Evolutionary conservation across 2,329 filamentous ascomycete species (phyloP).

Genomic region (Arthrinium puccinioides): DNA sequence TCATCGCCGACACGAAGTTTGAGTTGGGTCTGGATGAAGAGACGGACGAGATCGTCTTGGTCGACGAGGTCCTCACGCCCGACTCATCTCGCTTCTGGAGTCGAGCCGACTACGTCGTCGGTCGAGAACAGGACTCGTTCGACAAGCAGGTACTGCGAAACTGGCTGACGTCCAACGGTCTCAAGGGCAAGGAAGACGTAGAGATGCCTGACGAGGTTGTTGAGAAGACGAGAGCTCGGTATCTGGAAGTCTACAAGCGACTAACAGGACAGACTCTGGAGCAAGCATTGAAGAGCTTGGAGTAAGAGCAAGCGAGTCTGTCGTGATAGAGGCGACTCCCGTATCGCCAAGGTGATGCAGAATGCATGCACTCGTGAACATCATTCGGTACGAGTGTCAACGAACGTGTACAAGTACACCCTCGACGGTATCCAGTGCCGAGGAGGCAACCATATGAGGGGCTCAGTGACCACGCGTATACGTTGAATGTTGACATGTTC

Average conservation of each 20-base stretch:
- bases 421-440: too few species aligned
- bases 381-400: too few species aligned
- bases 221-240: conserved; percentile 63
- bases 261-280: conserved; percentile 5
- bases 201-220: conserved; percentile 66
- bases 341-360: too few species aligned
- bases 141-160: conserved; percentile 84
- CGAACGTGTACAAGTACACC: too few species aligned
- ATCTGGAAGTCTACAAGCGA: conserved; percentile 50
- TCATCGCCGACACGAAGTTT: conserved; percentile 66
- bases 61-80: conserved; percentile 80
- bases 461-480: too few species aligned
- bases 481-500: too few species aligned
- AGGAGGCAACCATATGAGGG: too few species aligned
- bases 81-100: conserved; percentile 80
- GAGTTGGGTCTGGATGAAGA: conserved; percentile 64
- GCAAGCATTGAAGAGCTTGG: too few species aligned
- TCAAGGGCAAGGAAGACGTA: conserved; percentile 71
- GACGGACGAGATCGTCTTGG: conserved; percentile 62
- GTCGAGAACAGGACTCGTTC: conserved; percentile 9
- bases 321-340: too few species aligned
- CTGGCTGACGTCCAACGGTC: conserved; percentile 65
- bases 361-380: too few species aligned
- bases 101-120: neutral
- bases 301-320: too few species aligned